Base-by-base conservation (phyloP, 495 filamentous ascomycete genomes). In the Extremus antarcticus region DNA sequence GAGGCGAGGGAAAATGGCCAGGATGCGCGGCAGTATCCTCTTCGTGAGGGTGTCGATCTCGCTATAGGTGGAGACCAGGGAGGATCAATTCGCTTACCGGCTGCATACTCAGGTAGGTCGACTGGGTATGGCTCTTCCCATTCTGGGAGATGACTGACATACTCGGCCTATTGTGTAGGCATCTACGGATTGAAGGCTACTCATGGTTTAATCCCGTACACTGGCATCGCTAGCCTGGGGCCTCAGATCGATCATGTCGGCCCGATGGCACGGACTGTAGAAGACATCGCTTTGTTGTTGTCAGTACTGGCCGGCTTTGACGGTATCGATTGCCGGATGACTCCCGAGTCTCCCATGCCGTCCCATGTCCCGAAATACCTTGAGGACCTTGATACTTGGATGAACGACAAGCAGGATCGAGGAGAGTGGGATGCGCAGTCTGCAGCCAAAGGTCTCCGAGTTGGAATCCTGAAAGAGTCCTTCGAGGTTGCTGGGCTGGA, bases 21-120 rank as follows among this genome's bases (percentile, higher is more conserved):
- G 25, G 50, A 54, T 29, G 32, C 17, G n/a, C 40, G 50, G 50
- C 29, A 54, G 10, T 58, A 58, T 47, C 24, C 47, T 3, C 56
- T 58, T 24, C 50, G 56, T 2, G 70, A 74, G 19, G 64, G 71
- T 16, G 76, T 79, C 1, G 78, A 82, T 58, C 67, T 84, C 17
- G 73, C 74, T 0, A 75, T 83, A 48, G 80, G 79, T n/a, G 76
- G 75, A 8, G 80, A 84, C 57, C 78, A 82, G 58, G 80, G 78
- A n/a, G 80, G 80, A 8, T 78, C 74, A 53, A 76, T 84, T 29
- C 71, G 79, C n/a, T 71, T 83, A 4, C 80, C 79, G 32, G 65
- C 69, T 0, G 60, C 66, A 8, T 63, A 66, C 43, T 68, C 64
- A n/a, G 71, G n/a, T n/a, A n/a, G n/a, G n/a, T n/a, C n/a, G n/a